These are phyloP conservation scores for Yarrowia bubula DNA, from an alignment of 805 yeast genomes.

Conservation along the genomic window DNA sequence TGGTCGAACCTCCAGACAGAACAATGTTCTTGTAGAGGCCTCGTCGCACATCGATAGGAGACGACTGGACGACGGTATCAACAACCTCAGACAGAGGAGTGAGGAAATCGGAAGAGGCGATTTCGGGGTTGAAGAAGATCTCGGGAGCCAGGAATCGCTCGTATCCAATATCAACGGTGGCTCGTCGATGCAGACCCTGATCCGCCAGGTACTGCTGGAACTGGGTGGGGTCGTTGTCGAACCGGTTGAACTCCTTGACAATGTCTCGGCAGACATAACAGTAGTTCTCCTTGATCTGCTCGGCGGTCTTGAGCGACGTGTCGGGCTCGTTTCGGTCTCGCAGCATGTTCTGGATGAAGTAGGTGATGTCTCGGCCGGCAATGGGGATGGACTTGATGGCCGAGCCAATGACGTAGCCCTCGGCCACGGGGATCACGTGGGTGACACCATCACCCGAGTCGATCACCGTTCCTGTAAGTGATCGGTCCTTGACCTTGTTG, in stretches of 20 bases:
- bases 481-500: constrained; percentile 88
- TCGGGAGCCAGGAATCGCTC: constrained; percentile 99
- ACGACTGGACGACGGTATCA: constrained; percentile 88
- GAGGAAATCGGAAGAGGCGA: constrained; percentile 88
- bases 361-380: constrained; percentile 97
- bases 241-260: constrained; percentile 91
- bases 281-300: constrained; percentile 91
- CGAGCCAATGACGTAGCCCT: constrained; percentile 97
- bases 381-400: constrained; percentile 97
- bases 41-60: constrained; percentile 97
- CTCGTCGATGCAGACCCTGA: constrained; percentile 61
- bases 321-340: constrained; percentile 97
- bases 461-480: constrained; percentile 96
- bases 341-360: constrained; percentile 84
- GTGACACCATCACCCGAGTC: constrained; percentile 99
- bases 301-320: constrained; percentile 92
- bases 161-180: constrained; percentile 88
- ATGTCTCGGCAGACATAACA: constrained; percentile 98
- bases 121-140: constrained; percentile 96
- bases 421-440: constrained; percentile 98
- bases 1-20: constrained; percentile 94
- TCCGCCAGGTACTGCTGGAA: constrained; percentile 92
- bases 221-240: constrained; percentile 89
- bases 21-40: constrained; percentile 94
- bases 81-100: constrained; percentile 97